A percentile compares a stretch with the other conserved stretches of the same genome.
These are phyloP conservation scores for Pythium plurisporium DNA, from an alignment of 352 stramenopile species.

Conservation along the genomic window DNA sequence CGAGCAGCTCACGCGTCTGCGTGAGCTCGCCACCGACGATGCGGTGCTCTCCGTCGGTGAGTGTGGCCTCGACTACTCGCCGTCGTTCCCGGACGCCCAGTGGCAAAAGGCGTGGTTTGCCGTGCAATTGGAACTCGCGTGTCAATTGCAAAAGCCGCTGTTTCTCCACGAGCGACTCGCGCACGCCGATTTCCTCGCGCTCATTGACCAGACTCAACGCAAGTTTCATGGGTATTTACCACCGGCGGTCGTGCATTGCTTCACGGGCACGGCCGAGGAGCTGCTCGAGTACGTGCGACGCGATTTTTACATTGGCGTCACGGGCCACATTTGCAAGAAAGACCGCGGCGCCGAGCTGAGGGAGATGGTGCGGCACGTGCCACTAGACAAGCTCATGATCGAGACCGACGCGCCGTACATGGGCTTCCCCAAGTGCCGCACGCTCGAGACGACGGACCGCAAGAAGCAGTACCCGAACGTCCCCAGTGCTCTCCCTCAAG, in stretches of 20 bases:
- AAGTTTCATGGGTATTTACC: slow-evolving; percentile 38
- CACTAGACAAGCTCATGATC: slow-evolving; percentile 80
- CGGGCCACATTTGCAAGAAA: slow-evolving; percentile 88
- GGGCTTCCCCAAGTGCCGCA: slow-evolving; percentile 68
- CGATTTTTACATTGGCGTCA: slow-evolving; percentile 90
- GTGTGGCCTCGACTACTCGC: slow-evolving; percentile 78
- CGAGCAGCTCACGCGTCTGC: slow-evolving; percentile 33
- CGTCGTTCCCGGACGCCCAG: slow-evolving; percentile 38
- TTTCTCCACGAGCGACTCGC: slow-evolving; percentile 84
- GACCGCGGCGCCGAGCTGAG: slow-evolving; percentile 46
- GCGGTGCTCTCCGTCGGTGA: slow-evolving; percentile 60
- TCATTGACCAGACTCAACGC: slow-evolving; percentile 53
- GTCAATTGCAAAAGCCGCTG: slow-evolving; percentile 59
- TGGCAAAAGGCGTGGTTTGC: slow-evolving; percentile 66
- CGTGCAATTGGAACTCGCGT: slow-evolving; percentile 60
- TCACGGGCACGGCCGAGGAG: slow-evolving; percentile 77
- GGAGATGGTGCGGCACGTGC: slow-evolving; percentile 52
- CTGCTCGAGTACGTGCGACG: slow-evolving; percentile 64
- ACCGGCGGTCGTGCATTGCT: slow-evolving; percentile 87
- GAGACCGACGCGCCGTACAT: slow-evolving; percentile 94
- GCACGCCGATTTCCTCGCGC: slow-evolving; percentile 61
- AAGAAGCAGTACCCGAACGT: slow-evolving; percentile 84
- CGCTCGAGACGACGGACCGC: slow-evolving; percentile 21
- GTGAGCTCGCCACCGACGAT: slow-evolving; percentile 27
- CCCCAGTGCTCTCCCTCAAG: slow-evolving; percentile 51